Conservation (phyloP, 768 basidiomycete species). For the Lactarius akahatsu region DNA sequence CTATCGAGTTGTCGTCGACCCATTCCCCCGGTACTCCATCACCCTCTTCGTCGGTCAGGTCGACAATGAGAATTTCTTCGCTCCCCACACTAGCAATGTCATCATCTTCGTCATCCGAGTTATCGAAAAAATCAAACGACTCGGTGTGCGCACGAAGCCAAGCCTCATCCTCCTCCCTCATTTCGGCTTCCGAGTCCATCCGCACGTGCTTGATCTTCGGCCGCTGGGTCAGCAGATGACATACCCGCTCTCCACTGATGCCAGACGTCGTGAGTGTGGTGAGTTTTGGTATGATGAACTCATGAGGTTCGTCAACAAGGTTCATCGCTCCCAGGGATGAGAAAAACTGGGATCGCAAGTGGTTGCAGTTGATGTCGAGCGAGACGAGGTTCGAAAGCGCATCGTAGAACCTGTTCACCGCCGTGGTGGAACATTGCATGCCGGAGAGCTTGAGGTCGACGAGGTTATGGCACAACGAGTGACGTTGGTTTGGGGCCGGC, state of each 20-base stretch:
- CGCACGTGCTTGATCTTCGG: conserved; percentile 46
- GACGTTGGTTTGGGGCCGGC: conserved; percentile 36
- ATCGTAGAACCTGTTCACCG: conserved; percentile 42
- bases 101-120: conserved; percentile 50
- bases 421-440: conserved; percentile 43
- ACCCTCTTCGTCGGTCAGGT: conserved; percentile 30
- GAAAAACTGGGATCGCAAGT: conserved; percentile 36
- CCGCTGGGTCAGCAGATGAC: conserved; percentile 45
- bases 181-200: conserved; percentile 46
- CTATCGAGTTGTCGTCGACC: neutral
- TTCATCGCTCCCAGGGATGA: conserved; percentile 27
- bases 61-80: neutral
- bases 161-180: conserved; percentile 43
- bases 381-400: conserved; percentile 49
- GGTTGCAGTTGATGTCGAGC: conserved; percentile 43
- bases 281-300: conserved; percentile 43
- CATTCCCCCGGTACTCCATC: conserved; percentile 18
- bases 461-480: conserved; percentile 50
- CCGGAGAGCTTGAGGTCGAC: conserved; percentile 53
- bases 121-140: conserved; percentile 54
- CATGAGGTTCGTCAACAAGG: too few species aligned
- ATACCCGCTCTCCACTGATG: conserved; percentile 44
- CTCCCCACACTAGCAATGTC: neutral
- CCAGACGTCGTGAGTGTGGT: conserved; percentile 48
- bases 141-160: conserved; percentile 56